These are phyloP conservation scores for Golubevia sp. DNA, from an alignment of 1,284 basidiomycete genomes.

Conservation along the genomic window DNA sequence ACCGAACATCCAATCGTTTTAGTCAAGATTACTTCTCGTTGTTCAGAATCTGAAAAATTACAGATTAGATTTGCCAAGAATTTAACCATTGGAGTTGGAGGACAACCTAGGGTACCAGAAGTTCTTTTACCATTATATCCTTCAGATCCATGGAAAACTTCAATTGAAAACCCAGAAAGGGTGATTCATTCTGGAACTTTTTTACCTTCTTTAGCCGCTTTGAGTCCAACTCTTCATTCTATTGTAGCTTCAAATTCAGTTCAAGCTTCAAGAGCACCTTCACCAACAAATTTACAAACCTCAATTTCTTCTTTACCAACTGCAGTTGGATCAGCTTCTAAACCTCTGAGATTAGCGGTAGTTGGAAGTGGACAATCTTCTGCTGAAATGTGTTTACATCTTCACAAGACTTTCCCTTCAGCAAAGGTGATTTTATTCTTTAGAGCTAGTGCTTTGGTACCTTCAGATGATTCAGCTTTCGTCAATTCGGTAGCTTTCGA, in stretches of 20 bases:
- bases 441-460: slow-evolving; percentile 50
- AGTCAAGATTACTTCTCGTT: slow-evolving; percentile 26
- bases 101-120: slow-evolving; percentile 34
- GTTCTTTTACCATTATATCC: slow-evolving; percentile 28
- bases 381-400: slow-evolving; percentile 53
- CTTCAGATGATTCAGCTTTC: slow-evolving; percentile 56
- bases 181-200: slow-evolving; percentile 51
- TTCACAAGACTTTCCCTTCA: slow-evolving; percentile 46
- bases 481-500: slow-evolving; percentile 58
- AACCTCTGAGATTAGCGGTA: slow-evolving; percentile 44
- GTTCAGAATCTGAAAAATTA: slow-evolving; percentile 14
- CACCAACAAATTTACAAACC: too few species aligned
- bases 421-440: slow-evolving; percentile 52
- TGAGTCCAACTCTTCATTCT: slow-evolving; percentile 32
- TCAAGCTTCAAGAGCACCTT: too few species aligned
- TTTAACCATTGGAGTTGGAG: slow-evolving; percentile 49
- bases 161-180: slow-evolving; percentile 9
- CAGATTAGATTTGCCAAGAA: slow-evolving; percentile 34
- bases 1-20: slow-evolving; percentile 21
- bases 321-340: slow-evolving; percentile 8
- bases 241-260: not conserved
- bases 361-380: slow-evolving; percentile 56
- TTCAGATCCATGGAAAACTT: slow-evolving; percentile 1
- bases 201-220: slow-evolving; percentile 33
- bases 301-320: not conserved